Percentiles rank a stretch among this genome's conserved stretches.
Evolutionary conservation across 176 grass and related monocot genomes (phyloP).

Genomic region (Microstegium vimineum): DNA sequence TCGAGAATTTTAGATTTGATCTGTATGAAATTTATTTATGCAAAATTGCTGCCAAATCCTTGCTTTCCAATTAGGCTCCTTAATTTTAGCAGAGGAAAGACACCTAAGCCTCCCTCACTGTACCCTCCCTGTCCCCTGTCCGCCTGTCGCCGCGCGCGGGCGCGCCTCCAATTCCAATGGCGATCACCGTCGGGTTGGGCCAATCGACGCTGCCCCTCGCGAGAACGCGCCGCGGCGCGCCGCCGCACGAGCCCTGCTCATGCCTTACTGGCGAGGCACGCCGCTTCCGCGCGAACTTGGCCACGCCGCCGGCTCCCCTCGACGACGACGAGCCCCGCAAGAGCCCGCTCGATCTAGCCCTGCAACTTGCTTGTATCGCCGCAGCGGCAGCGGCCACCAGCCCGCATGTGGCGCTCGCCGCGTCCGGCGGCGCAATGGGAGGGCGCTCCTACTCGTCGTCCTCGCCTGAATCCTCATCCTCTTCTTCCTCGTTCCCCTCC

Average conservation of each 20-base stretch:
- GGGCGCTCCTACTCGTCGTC: slow-evolving; percentile 25
- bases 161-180: too few species aligned
- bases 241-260: background rate
- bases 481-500: background rate
- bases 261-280: background rate
- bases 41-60: background rate
- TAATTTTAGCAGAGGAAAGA: background rate
- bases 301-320: background rate
- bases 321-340: background rate
- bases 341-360: background rate
- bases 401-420: slow-evolving; percentile 19
- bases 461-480: background rate
- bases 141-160: too few species aligned
- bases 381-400: background rate
- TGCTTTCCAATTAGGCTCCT: background rate
- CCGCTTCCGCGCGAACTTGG: background rate
- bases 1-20: background rate
- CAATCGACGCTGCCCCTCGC: background rate
- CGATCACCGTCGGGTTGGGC: background rate
- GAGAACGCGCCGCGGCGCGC: background rate
- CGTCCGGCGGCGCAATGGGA: slow-evolving; percentile 35
- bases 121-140: background rate
- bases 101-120: background rate
- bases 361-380: slow-evolving; percentile 12
- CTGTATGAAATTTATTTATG: background rate